A percentile compares a stretch with the other conserved stretches of the same genome.
phyloP scores from a whole-genome alignment of 2,329 filamentous ascomycete species.

The Paramyrothecium sp. region DNA sequence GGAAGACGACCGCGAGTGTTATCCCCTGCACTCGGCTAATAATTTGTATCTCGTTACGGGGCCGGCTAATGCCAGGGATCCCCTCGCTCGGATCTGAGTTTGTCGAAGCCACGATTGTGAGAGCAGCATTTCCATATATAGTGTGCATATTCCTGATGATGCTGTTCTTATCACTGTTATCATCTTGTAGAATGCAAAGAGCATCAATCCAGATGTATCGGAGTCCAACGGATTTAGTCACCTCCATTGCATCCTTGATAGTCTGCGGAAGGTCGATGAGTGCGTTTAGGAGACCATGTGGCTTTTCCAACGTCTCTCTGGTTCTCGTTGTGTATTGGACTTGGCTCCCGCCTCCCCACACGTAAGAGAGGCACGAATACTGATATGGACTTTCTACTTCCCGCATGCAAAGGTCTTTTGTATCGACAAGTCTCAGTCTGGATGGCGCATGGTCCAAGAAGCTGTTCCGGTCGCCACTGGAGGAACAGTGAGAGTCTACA shows the following conservation, averaged over 20 bases:
- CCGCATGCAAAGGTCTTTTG: background rate
- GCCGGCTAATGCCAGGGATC: background rate
- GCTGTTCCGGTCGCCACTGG: background rate
- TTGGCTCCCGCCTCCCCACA: background rate
- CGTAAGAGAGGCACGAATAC: background rate
- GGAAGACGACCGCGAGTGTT: background rate
- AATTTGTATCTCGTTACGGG: background rate
- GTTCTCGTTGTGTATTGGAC: background rate
- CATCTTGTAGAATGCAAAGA: slow-evolving; percentile 9
- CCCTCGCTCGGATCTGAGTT: background rate
- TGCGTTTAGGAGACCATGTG: background rate
- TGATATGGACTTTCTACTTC: background rate
- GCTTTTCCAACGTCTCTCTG: background rate
- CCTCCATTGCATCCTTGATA: slow-evolving; percentile 7
- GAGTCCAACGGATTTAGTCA: slow-evolving; percentile 1
- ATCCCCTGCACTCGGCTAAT: background rate
- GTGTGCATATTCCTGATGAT: slow-evolving; percentile 9
- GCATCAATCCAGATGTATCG: slow-evolving; percentile 13
- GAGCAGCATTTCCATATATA: slow-evolving; percentile 8
- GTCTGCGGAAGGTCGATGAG: slow-evolving; percentile 7
- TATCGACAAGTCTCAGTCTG: background rate
- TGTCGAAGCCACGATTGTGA: slow-evolving; percentile 7
- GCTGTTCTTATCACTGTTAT: slow-evolving; percentile 5
- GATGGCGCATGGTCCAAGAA: background rate
- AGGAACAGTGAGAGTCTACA: background rate